A percentile compares a stretch with the other conserved stretches of the same genome.
These are phyloP conservation scores for Synchytrium microbalum DNA, from an alignment of 371 early-diverging fungal genomes.

Conservation along the genomic window DNA sequence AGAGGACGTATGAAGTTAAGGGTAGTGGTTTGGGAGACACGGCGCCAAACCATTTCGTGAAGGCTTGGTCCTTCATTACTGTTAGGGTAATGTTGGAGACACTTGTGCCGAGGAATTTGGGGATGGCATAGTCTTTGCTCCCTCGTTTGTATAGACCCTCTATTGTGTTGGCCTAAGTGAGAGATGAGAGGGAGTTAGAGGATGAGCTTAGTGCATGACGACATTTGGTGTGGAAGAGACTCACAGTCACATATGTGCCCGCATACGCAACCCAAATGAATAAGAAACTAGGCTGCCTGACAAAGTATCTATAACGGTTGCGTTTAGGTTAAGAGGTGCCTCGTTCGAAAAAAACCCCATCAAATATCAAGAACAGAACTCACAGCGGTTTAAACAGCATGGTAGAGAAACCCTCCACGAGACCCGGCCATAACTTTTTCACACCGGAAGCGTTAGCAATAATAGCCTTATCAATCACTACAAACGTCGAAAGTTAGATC, in stretches of 20 bases:
- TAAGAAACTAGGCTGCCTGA: slow-evolving; percentile 38
- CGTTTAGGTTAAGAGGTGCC: too few relatives aligned
- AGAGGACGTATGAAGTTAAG: slow-evolving; percentile 39
- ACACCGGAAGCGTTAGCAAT: slow-evolving; percentile 55
- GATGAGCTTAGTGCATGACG: slow-evolving; percentile 20
- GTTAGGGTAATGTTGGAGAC: slow-evolving; percentile 47
- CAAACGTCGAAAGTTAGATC: too few relatives aligned
- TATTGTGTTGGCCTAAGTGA: too few relatives aligned
- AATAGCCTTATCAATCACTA: slow-evolving; percentile 33
- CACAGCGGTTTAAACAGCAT: slow-evolving; percentile 39
- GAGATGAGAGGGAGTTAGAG: neutral
- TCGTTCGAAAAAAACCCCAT: too few relatives aligned
- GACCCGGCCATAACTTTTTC: slow-evolving; percentile 33
- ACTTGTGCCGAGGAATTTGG: slow-evolving; percentile 54
- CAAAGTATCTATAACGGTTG: too few relatives aligned
- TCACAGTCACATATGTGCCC: slow-evolving; percentile 50
- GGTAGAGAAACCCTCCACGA: slow-evolving; percentile 33
- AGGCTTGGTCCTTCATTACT: slow-evolving; percentile 52
- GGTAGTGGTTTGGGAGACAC: slow-evolving; percentile 37
- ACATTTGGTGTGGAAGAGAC: slow-evolving; percentile 45
- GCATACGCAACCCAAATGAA: slow-evolving; percentile 49
- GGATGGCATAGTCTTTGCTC: slow-evolving; percentile 12
- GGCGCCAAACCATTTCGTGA: slow-evolving; percentile 53
- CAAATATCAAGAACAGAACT: too few relatives aligned
- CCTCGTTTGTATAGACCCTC: neutral